These are phyloP conservation scores for Cercospora canescens DNA, from an alignment of 2,329 filamentous ascomycete species.

Conservation along the genomic window DNA sequence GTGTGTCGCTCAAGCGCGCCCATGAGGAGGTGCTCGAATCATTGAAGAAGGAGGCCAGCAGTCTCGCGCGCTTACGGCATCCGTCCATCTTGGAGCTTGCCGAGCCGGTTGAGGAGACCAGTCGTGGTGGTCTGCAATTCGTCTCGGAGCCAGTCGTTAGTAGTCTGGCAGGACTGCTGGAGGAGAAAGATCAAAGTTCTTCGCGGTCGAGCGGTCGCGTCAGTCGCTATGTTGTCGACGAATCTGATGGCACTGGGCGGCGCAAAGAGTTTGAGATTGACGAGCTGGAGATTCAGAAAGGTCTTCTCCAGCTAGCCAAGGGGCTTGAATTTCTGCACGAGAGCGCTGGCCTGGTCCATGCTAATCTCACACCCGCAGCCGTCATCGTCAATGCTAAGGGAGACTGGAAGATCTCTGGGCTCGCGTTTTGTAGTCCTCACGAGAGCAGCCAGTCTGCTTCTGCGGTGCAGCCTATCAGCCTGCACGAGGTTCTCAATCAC, in stretches of 20 bases:
- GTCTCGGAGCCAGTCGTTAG: slow-evolving; percentile 89
- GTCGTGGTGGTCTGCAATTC: slow-evolving; percentile 90
- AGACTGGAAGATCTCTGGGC: slow-evolving; percentile 97
- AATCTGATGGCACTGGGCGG: slow-evolving; percentile 67
- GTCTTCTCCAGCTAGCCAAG: slow-evolving; percentile 87
- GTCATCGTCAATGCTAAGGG: slow-evolving; percentile 95
- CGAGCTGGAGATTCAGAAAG: slow-evolving; percentile 96
- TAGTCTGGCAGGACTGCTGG: slow-evolving; percentile 77
- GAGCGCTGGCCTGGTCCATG: slow-evolving; percentile 89
- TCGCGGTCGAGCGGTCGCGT: slow-evolving; percentile 67
- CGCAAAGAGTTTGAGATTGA: slow-evolving; percentile 89
- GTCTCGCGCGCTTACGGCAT: slow-evolving; percentile 82
- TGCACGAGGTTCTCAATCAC: slow-evolving; percentile 81
- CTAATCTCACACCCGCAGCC: slow-evolving; percentile 90
- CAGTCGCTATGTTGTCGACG: slow-evolving; percentile 79
- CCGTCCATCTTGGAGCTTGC: slow-evolving; percentile 89
- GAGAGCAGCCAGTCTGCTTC: slow-evolving; percentile 67
- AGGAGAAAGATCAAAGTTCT: slow-evolving; percentile 80
- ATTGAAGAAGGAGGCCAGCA: slow-evolving; percentile 87
- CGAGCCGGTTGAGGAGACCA: slow-evolving; percentile 92
- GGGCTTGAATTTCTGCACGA: slow-evolving; percentile 94
- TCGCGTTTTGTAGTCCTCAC: slow-evolving; percentile 82
- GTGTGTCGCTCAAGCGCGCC: slow-evolving; percentile 71
- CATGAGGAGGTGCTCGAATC: slow-evolving; percentile 90
- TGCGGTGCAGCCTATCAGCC: slow-evolving; percentile 74